A percentile compares a stretch with the other conserved stretches of the same genome.
phyloP scores from a whole-genome alignment of 768 basidiomycete species.

The Lentinula raphanica region DNA sequence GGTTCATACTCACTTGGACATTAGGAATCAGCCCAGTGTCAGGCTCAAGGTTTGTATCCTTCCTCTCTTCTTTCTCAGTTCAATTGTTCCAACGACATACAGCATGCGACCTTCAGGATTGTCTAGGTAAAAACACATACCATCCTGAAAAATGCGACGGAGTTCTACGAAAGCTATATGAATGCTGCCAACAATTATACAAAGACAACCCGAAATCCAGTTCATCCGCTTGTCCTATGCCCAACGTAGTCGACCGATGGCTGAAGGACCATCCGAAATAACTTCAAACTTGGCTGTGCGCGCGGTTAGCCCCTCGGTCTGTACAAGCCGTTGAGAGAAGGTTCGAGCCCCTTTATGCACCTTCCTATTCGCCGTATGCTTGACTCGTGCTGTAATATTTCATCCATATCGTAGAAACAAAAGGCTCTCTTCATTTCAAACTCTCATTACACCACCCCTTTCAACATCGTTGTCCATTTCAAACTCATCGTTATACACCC shows the following conservation, averaged over 20 bases:
- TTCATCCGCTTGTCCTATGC: constrained; percentile 61
- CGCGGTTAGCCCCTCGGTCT: not conserved
- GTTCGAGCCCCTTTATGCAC: too few relatives aligned
- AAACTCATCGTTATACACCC: not conserved
- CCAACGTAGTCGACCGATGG: constrained; percentile 51
- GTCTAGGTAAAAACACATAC: constrained; percentile 62
- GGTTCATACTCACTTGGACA: not conserved
- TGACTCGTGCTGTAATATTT: too few relatives aligned
- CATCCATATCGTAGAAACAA: not conserved
- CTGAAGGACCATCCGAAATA: constrained; percentile 41
- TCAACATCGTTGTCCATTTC: too few relatives aligned
- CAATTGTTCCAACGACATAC: not conserved
- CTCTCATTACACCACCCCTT: too few relatives aligned
- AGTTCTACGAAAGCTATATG: constrained; percentile 48
- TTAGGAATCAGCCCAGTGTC: not conserved
- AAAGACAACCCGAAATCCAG: constrained; percentile 33
- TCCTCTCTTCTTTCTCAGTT: not conserved
- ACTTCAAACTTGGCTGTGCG: not conserved
- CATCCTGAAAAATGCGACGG: constrained; percentile 55
- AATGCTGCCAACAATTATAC: constrained; percentile 60
- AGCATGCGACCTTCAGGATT: constrained; percentile 64
- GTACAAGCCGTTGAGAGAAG: not conserved
- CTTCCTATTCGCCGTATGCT: too few relatives aligned
- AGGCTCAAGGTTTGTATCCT: not conserved
- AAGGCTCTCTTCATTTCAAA: not conserved